A percentile compares a stretch with the other conserved stretches of the same genome.
phyloP scores from a whole-genome alignment of 805 yeast species.

The Cyberlindnera euphorbiiphila region DNA sequence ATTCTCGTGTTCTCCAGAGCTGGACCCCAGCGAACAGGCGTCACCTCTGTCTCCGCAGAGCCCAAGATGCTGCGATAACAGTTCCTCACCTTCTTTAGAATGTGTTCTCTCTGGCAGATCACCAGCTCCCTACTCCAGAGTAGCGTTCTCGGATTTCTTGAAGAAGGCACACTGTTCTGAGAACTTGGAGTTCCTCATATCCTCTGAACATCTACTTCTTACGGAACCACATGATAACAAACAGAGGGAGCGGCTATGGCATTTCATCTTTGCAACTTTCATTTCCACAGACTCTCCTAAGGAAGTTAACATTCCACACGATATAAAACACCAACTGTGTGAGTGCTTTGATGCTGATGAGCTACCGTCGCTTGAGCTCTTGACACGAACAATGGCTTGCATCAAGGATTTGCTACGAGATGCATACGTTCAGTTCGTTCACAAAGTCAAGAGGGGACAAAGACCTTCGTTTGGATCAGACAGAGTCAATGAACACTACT shows the following conservation, averaged over 20 bases:
- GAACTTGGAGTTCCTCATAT: constrained; percentile 26
- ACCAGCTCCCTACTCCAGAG: constrained; percentile 26
- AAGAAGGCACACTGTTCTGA: constrained; percentile 26
- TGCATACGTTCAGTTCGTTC: constrained; percentile 25
- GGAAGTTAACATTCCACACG: constrained; percentile 29
- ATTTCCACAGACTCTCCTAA: constrained; percentile 38
- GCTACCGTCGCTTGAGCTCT: constrained; percentile 18
- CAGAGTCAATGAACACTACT: constrained; percentile 15
- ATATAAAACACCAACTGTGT: constrained; percentile 16
- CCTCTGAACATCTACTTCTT: constrained; percentile 19
- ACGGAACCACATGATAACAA: constrained; percentile 3
- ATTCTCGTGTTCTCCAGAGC: constrained; percentile 1
- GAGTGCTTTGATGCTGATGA: constrained; percentile 9
- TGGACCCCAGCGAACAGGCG: neutral
- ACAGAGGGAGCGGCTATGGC: constrained; percentile 19
- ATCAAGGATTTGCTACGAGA: constrained; percentile 25
- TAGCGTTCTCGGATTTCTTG: constrained; percentile 24
- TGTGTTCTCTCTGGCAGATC: constrained; percentile 23
- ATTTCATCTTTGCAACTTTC: constrained; percentile 35
- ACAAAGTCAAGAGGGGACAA: constrained; percentile 13
- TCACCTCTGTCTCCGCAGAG: constrained; percentile 22
- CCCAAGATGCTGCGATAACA: constrained; percentile 9
- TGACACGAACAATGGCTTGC: constrained; percentile 20
- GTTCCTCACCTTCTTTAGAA: constrained; percentile 23
- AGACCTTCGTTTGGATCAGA: too few species aligned